Base-by-base conservation (phyloP, 2,329 filamentous ascomycete species). In the Emericellopsis atlantica region DNA sequence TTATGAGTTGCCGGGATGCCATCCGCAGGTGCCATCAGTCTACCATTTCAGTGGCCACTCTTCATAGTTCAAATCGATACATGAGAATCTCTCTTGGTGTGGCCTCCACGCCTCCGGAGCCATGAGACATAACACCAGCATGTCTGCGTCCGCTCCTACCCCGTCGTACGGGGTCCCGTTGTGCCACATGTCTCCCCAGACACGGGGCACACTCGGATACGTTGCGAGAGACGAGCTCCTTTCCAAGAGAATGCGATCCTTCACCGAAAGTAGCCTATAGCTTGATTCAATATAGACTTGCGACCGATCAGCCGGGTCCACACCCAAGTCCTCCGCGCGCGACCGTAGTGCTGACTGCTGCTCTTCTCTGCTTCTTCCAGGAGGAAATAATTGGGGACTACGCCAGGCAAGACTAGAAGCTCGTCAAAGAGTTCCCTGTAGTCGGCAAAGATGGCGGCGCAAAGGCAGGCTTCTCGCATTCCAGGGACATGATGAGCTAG, bases 371-470 rank as follows among this genome's bases (percentile, higher is more conserved):
- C 35, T 21, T 37, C 15, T 16, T 5, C 12, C 21, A 24, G 11
- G 12, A 37, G 35, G 21, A 37, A 37, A 7, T 6, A 21, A 21
- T 14, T 37, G 12, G 35, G 35, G 6, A 21, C 21, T n/a, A 37
- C 35, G 35, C 35, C 35, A 21, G 35, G 35, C 35, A 37, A 21
- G 21, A 37, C 8, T 7, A 37, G 35, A 14, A 37, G 35, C 35
- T 37, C 26, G 18, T 44, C 42, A 40, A 44, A 44, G 12, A 41
- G 24, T 18, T 12, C 32, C 23, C 31, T 24, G 36, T 43, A 37
- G 21, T 36, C 29, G 6, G 54, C 54, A 33, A 49, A 44, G 33
- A 53, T 48, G 6, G 54, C 54, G 8, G 39, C 33, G 14, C 24
- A 21, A 36, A 41, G 11, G 24, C 41, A 36, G 4, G 37, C 21